Evolutionary conservation across 305 asterid species (phyloP).

Genomic region (Solanum hybrid): DNA sequence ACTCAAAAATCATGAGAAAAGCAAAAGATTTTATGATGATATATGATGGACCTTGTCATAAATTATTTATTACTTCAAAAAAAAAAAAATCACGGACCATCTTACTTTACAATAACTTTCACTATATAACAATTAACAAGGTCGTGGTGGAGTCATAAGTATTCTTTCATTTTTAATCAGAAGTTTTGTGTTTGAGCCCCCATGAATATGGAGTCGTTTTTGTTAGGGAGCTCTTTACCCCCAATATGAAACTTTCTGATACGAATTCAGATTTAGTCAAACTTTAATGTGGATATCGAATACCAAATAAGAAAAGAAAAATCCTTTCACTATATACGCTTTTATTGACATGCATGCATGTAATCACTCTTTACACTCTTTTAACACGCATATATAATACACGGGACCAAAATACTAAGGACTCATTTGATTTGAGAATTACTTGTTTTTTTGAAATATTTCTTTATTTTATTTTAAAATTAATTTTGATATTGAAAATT

Average conservation of each 20-base stretch:
- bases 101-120: not conserved
- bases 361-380: not conserved
- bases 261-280: not conserved
- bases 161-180: no score
- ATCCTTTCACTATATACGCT: not conserved
- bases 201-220: no score
- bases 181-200: rapidly evolving
- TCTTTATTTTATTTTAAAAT: not conserved
- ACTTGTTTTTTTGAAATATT: not conserved
- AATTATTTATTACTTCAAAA: not conserved
- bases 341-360: not conserved
- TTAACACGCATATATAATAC: not conserved
- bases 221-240: not conserved
- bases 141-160: not conserved
- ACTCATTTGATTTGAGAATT: not conserved
- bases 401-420: not conserved
- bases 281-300: no score
- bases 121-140: no score
- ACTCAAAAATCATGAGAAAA: not conserved
- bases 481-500: not conserved
- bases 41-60: not conserved
- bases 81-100: not conserved
- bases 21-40: not conserved
- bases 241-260: not conserved
- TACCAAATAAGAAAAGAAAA: no score